These are phyloP conservation scores for Prunus mira DNA, from an alignment of 306 rosid genomes.

Conservation along the genomic window DNA sequence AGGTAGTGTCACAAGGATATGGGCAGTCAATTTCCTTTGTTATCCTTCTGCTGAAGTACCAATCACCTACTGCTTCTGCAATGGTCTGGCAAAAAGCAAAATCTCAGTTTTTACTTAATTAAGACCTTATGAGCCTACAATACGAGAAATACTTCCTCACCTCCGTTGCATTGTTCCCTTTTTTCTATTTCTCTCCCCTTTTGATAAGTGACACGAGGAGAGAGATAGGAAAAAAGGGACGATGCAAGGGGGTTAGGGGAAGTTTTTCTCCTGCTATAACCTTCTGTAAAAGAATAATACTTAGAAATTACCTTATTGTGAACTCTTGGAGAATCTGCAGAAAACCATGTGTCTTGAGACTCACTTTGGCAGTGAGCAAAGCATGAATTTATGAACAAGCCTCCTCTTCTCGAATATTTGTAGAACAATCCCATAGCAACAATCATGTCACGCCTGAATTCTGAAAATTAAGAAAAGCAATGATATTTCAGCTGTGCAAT, in stretches of 20 bases:
- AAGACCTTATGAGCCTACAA: too few species aligned
- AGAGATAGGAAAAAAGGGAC: too few species aligned
- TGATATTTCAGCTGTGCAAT: too few species aligned
- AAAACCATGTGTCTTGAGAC: conserved; percentile 85
- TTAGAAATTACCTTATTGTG: conserved; percentile 28
- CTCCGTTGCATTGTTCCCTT: too few species aligned
- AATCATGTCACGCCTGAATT: conserved; percentile 77
- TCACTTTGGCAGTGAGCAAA: conserved; percentile 99
- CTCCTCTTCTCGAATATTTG: conserved; percentile 60
- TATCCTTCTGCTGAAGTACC: conserved; percentile 74
- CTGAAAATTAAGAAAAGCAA: conserved; percentile 10
- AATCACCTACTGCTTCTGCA: conserved; percentile 91
- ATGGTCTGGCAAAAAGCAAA: conserved; percentile 39
- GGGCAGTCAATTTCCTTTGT: conserved; percentile 74
- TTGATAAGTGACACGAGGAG: too few species aligned
- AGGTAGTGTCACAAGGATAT: conserved; percentile 85
- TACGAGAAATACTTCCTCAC: too few species aligned
- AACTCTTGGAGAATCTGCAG: conserved; percentile 64
- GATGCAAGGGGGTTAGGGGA: too few species aligned
- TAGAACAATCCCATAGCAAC: conserved; percentile 42
- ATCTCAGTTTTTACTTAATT: too few species aligned
- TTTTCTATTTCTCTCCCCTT: too few species aligned
- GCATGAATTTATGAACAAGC: conserved; percentile 86
- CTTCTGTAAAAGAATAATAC: too few species aligned
- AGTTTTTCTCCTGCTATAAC: too few species aligned